Conservation (phyloP, 352 stramenopile species). For the Pythium monospermum region DNA sequence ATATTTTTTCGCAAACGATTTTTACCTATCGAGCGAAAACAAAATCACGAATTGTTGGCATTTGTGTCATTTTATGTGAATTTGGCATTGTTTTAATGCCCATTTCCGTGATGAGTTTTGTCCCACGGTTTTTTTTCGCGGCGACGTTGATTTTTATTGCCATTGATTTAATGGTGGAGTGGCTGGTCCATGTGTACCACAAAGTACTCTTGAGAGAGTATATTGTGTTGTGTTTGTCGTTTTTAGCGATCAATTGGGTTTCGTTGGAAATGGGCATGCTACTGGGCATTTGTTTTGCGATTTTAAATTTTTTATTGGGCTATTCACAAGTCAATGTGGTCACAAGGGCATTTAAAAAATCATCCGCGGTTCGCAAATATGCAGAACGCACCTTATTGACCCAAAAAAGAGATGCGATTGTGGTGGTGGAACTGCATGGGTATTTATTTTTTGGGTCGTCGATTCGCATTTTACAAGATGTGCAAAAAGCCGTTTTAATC, state of each 20-base stretch:
- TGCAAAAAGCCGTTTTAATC: constrained; percentile 71
- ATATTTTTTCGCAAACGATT: constrained; percentile 99
- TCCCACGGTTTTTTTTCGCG: constrained; percentile 98
- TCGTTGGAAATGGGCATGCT: constrained; percentile 97
- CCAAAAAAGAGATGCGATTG: constrained; percentile 68
- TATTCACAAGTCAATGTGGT: constrained; percentile 77
- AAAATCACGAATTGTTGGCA: constrained; percentile 87
- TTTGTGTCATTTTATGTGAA: constrained; percentile 87
- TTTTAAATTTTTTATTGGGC: constrained; percentile 80
- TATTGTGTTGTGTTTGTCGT: constrained; percentile 89
- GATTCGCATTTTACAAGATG: constrained; percentile 76
- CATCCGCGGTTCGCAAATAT: constrained; percentile 62
- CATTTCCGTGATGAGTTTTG: constrained; percentile 91
- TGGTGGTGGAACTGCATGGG: constrained; percentile 75
- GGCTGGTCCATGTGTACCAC: constrained; percentile 88
- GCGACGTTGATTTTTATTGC: constrained; percentile 96
- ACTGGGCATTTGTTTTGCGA: constrained; percentile 86
- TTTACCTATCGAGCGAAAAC: constrained; percentile 94
- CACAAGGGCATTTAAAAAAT: constrained; percentile 47
- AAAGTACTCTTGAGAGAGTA: constrained; percentile 90
- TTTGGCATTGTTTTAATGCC: constrained; percentile 88
- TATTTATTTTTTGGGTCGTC: constrained; percentile 86
- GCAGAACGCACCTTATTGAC: constrained; percentile 51
- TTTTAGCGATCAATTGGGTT: constrained; percentile 91
- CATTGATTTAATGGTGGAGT: constrained; percentile 96